These are phyloP conservation scores for Codiaeum variegatum DNA, from an alignment of 441 rosid genomes.

Conservation along the genomic window DNA sequence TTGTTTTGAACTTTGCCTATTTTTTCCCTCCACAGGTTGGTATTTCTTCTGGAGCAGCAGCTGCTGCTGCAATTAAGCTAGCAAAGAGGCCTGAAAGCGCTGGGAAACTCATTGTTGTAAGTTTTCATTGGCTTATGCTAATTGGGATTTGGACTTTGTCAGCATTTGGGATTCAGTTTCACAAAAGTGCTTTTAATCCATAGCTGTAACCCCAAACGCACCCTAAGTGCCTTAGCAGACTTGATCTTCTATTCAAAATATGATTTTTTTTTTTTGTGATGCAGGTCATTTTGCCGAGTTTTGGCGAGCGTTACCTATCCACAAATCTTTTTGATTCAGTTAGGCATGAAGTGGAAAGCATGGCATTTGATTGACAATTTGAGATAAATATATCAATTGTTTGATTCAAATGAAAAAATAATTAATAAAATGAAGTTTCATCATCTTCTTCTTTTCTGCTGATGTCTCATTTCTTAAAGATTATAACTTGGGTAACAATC, in stretches of 20 bases:
- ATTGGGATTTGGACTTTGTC: background rate
- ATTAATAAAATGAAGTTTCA: background rate
- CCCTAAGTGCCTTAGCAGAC: too few relatives aligned
- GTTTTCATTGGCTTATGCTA: background rate
- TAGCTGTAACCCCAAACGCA: too few relatives aligned
- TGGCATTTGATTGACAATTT: conserved; percentile 22
- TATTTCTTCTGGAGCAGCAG: conserved; percentile 65
- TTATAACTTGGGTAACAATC: background rate
- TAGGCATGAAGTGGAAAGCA: conserved; percentile 37
- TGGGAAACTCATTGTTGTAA: conserved; percentile 53
- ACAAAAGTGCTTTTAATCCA: too few relatives aligned
- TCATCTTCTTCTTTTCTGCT: background rate
- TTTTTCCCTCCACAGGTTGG: conserved; percentile 41
- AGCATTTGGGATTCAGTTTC: too few relatives aligned
- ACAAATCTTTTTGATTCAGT: conserved; percentile 43
- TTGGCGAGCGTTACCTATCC: conserved; percentile 59
- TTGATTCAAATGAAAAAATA: background rate
- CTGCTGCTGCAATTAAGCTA: conserved; percentile 48
- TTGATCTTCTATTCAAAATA: background rate
- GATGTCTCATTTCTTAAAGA: background rate
- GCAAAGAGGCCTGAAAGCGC: conserved; percentile 58
- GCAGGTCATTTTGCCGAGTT: conserved; percentile 57
- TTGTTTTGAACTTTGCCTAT: background rate
- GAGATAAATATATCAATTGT: background rate
- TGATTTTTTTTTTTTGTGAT: background rate